Evolutionary conservation across 1,284 basidiomycete species (phyloP), one percentile per base, ranked within the genome.

Genomic region (Meripilus lineatus): DNA sequence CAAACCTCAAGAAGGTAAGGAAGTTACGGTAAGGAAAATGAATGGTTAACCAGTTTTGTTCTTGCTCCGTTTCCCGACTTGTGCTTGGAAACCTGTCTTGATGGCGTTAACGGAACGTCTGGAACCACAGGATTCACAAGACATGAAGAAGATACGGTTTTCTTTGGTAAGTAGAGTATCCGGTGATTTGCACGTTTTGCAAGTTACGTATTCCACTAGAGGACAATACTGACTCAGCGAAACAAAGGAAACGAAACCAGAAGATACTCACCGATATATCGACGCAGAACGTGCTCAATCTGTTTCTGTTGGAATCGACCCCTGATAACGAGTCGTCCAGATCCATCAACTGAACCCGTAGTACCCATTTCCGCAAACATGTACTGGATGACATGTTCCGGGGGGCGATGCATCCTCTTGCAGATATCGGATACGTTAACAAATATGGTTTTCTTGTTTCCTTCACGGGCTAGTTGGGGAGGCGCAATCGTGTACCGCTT

Each of bases 61-160:
- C 65, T 81, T 84, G 66, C 81, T 86, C 58, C 85, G 73, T 72
- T 79, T 87, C 44, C 93, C 93, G 51, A 96, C 89, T 66, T 97
- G 93, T 43, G 95, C 95, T 70, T 95, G 90, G 84, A 92, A 99
- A 74, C 95, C 95, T 53, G 89, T 92, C 84, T 98, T 98, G 84
- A 99, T 97, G 32, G 93, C 76, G 54, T 89, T 88, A 57, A 99
- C 95, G 51, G 92, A 95, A 42, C 95, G 82, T 58, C 89, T 76
- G 51, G 87, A 93, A 6, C 93, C 93, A 63, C 93, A 97, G 20
- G 89, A 86, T 69, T 96, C 90, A 73, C 95, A 98, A 0, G 90
- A 84, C 79, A 99, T 93, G 77, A 99, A 99, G 77, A 95, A 98
- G 62, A 99, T 92, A 69, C 95, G 90, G 69, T 98, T 97, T 71